Conservation (phyloP, 2,329 filamentous ascomycete genomes). For the Myriosclerotinia scirpicola region DNA sequence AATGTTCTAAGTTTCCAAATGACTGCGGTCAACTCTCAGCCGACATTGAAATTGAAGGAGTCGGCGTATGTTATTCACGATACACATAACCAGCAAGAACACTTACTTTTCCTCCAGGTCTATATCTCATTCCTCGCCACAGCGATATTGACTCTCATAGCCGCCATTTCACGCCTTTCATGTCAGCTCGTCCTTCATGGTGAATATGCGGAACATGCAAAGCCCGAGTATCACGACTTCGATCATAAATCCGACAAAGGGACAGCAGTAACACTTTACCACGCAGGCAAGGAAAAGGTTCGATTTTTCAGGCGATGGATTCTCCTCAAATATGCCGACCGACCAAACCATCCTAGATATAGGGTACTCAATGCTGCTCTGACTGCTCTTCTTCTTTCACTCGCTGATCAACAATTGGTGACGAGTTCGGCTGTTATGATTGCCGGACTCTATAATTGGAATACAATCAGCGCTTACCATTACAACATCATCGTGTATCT, state of each 20-base stretch:
- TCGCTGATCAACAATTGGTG: constrained; percentile 16
- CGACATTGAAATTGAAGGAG: not conserved
- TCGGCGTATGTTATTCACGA: not conserved
- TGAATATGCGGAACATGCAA: not conserved
- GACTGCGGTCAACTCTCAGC: not conserved
- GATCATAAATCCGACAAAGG: not conserved
- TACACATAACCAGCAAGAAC: not conserved
- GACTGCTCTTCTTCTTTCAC: constrained; percentile 8
- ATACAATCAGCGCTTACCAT: constrained; percentile 6
- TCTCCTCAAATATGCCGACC: not conserved
- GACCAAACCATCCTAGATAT: not conserved
- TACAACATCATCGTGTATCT: constrained; percentile 17
- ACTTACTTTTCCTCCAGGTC: not conserved
- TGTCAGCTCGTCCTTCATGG: constrained; percentile 7
- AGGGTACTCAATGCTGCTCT: constrained; percentile 7
- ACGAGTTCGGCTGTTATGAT: constrained; percentile 10
- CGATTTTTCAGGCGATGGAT: not conserved
- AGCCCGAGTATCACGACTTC: not conserved
- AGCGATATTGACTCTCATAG: constrained; percentile 4
- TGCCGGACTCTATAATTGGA: not conserved
- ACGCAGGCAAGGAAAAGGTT: not conserved
- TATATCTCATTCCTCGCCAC: constrained; percentile 17
- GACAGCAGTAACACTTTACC: not conserved
- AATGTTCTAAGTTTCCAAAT: constrained; percentile 3
- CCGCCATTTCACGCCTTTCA: not conserved